Conservation (phyloP, 352 stramenopile species). For the Plasmopara muralis region DNA sequence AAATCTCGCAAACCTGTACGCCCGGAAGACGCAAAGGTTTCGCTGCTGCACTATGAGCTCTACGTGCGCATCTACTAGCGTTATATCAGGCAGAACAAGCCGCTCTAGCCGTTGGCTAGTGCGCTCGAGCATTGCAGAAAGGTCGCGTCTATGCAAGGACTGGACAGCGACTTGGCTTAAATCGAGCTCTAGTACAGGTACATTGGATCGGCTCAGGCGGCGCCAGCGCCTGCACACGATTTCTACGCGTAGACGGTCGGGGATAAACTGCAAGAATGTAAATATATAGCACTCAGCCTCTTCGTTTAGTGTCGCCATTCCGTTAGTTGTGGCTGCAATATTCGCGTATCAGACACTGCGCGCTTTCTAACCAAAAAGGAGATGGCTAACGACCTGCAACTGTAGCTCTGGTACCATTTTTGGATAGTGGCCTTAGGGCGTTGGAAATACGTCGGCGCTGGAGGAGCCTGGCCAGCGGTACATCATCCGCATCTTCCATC, state of each 20-base stretch:
- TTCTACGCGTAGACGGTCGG: slow-evolving; percentile 44
- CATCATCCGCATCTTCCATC: slow-evolving; percentile 19
- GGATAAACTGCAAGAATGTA: slow-evolving; percentile 42
- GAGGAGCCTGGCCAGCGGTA: slow-evolving; percentile 16
- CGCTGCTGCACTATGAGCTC: slow-evolving; percentile 30
- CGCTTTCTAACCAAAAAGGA: not conserved
- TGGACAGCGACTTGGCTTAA: slow-evolving; percentile 30
- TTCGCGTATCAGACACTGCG: slow-evolving; percentile 10
- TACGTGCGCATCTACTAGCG: slow-evolving; percentile 37
- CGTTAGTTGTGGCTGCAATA: slow-evolving; percentile 6
- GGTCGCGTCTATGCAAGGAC: slow-evolving; percentile 11
- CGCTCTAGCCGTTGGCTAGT: slow-evolving; percentile 25
- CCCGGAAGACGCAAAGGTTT: slow-evolving; percentile 37
- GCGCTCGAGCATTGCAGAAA: slow-evolving; percentile 34
- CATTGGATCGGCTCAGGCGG: slow-evolving; percentile 27
- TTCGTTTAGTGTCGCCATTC: slow-evolving; percentile 24
- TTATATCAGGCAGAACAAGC: slow-evolving; percentile 40
- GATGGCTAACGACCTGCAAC: slow-evolving; percentile 13
- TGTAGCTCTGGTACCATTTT: not conserved
- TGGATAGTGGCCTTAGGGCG: no score
- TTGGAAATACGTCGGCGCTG: slow-evolving; percentile 8
- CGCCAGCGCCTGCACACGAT: slow-evolving; percentile 54
- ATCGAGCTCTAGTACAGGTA: slow-evolving; percentile 42
- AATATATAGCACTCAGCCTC: slow-evolving; percentile 38
- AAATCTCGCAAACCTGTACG: slow-evolving; percentile 32